A percentile compares a stretch with the other conserved stretches of the same genome.
Evolutionary conservation across 192 early-diverging fungal genomes (phyloP).

Genomic region (Podila minutissima): DNA sequence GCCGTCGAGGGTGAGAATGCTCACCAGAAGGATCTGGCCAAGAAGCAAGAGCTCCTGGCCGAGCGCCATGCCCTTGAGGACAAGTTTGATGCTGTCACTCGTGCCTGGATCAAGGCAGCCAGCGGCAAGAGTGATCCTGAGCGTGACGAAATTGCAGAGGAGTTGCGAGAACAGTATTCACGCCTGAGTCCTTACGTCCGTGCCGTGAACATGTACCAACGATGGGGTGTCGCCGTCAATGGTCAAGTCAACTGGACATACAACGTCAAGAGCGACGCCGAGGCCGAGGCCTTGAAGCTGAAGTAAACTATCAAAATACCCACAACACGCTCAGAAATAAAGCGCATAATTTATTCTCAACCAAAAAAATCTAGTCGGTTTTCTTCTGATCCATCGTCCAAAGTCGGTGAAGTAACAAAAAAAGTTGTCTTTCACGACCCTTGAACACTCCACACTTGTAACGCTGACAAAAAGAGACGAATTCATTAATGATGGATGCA

Average conservation of each 20-base stretch:
- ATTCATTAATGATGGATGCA: background rate
- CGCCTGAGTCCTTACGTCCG: constrained; percentile 58
- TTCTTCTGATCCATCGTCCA: background rate
- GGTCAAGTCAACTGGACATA: constrained; percentile 49
- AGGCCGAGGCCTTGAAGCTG: background rate
- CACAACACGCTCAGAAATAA: too few relatives aligned
- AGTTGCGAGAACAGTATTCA: constrained; percentile 57
- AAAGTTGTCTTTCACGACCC: background rate
- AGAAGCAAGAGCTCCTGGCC: constrained; percentile 40
- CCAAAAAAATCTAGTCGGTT: background rate
- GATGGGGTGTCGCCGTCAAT: constrained; percentile 39
- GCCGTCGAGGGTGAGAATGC: constrained; percentile 37
- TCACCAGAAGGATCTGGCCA: constrained; percentile 55
- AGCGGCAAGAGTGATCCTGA: constrained; percentile 39
- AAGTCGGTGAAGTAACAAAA: background rate
- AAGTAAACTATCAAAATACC: background rate
- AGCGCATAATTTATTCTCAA: background rate
- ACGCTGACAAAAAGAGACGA: background rate
- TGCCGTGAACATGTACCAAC: constrained; percentile 39
- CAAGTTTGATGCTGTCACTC: constrained; percentile 57
- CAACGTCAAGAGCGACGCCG: constrained; percentile 26
- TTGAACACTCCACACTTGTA: background rate
- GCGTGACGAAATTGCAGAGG: constrained; percentile 51
- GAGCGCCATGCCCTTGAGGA: constrained; percentile 47
- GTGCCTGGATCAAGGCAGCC: constrained; percentile 56